A percentile compares a stretch with the other conserved stretches of the same genome.
Evolutionary conservation across 495 filamentous ascomycete species (phyloP).

Genomic region (Penicillium alfredii): DNA sequence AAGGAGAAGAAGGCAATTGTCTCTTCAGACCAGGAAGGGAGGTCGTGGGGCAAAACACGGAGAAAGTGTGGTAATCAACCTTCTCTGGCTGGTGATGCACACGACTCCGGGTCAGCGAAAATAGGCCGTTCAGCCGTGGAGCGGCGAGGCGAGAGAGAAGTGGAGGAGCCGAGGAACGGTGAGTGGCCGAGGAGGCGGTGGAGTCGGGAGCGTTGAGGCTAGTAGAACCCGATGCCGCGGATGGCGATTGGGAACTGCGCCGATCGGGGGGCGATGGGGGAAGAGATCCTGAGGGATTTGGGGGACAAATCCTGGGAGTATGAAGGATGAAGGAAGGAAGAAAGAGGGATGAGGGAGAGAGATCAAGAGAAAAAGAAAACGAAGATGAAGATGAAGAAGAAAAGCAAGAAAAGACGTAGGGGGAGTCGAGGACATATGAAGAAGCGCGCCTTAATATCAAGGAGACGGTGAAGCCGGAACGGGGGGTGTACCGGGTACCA

Average conservation of each 20-base stretch:
- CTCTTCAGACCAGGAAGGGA: background rate
- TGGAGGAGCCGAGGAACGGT: conserved; percentile 9
- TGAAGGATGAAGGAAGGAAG: no score
- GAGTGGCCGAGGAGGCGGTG: conserved; percentile 15
- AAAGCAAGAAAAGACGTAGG: background rate
- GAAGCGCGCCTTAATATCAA: background rate
- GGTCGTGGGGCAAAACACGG: conserved; percentile 8
- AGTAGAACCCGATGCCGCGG: no score
- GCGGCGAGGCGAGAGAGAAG: background rate
- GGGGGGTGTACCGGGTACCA: background rate
- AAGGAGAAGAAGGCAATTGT: no score
- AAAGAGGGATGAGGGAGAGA: background rate
- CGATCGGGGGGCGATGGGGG: no score
- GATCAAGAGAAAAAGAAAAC: background rate
- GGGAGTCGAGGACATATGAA: background rate
- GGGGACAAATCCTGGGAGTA: no score
- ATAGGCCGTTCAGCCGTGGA: conserved; percentile 9
- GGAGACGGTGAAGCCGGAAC: background rate
- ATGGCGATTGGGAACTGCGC: no score
- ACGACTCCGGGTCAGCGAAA: conserved; percentile 5
- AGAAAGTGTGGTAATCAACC: conserved; percentile 11
- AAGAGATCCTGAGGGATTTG: no score
- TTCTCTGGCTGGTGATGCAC: conserved; percentile 13
- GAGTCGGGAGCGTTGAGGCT: conserved; percentile 16
- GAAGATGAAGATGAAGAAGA: background rate